Conservation (phyloP, 2,329 filamentous ascomycete genomes). For the Niveomyces coronatus region DNA sequence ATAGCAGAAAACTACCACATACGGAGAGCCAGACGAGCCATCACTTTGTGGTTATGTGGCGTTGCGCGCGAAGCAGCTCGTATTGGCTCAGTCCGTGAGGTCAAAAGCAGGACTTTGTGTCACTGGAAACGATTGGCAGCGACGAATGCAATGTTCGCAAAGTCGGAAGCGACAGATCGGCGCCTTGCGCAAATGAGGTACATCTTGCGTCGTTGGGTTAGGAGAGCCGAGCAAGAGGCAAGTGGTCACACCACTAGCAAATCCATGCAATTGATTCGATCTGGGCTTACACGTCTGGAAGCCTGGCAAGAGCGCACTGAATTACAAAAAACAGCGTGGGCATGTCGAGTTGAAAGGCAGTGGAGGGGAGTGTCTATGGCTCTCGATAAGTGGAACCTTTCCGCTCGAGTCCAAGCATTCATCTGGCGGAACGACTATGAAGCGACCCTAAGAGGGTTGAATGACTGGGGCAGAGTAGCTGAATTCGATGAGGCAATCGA, state of each 20-base stretch:
- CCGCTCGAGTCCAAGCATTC: constrained; percentile 5
- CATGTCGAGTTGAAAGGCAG: background rate
- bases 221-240: constrained; percentile 1
- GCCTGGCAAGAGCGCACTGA: constrained; percentile 7
- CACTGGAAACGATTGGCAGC: constrained; percentile 16
- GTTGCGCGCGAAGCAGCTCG: constrained; percentile 15
- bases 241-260: background rate
- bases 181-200: constrained; percentile 21
- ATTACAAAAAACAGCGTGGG: constrained; percentile 1
- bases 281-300: constrained; percentile 4
- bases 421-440: constrained; percentile 7
- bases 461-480: background rate
- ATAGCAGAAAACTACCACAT: constrained; percentile 15
- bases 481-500: background rate
- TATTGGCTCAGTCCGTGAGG: constrained; percentile 12
- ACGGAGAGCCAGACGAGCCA: constrained; percentile 13
- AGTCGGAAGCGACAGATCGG: constrained; percentile 11
- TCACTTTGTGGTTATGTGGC: constrained; percentile 21
- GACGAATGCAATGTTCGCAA: constrained; percentile 7
- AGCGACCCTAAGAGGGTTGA: background rate
- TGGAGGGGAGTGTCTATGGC: constrained; percentile 2
- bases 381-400: constrained; percentile 6
- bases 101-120: constrained; percentile 12
- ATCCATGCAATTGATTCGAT: constrained; percentile 1
- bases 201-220: constrained; percentile 20